These are phyloP conservation scores for Globisporangium irregulare DNA, from an alignment of 352 stramenopile species.

Conservation along the genomic window DNA sequence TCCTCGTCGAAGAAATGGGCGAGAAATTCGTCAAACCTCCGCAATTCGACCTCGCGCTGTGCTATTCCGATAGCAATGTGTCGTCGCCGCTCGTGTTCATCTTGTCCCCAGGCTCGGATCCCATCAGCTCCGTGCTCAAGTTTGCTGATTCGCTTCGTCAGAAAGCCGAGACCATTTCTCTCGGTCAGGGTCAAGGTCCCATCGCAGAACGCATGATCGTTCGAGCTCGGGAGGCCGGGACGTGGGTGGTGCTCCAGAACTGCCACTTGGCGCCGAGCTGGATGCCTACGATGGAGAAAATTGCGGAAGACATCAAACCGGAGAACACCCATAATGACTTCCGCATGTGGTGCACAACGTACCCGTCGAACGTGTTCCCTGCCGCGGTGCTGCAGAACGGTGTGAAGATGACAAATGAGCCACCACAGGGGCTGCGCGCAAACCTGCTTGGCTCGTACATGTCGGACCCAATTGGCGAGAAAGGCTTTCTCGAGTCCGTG, in stretches of 20 bases:
- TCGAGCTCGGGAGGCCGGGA: slow-evolving; percentile 72
- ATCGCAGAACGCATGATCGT: slow-evolving; percentile 90
- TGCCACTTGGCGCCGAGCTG: slow-evolving; percentile 89
- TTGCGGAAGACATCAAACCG: slow-evolving; percentile 80
- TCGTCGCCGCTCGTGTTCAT: slow-evolving; percentile 92
- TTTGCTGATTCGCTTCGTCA: slow-evolving; percentile 75
- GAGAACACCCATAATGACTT: slow-evolving; percentile 88
- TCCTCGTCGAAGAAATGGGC: slow-evolving; percentile 88
- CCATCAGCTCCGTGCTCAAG: slow-evolving; percentile 90
- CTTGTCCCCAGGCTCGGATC: slow-evolving; percentile 88
- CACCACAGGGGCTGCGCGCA: slow-evolving; percentile 88
- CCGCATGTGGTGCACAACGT: slow-evolving; percentile 94
- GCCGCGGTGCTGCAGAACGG: slow-evolving; percentile 93
- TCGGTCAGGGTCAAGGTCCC: slow-evolving; percentile 90
- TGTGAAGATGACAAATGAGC: slow-evolving; percentile 97
- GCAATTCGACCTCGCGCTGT: slow-evolving; percentile 86
- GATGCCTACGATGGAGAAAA: slow-evolving; percentile 94
- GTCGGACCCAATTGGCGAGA: slow-evolving; percentile 88
- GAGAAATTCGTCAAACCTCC: slow-evolving; percentile 91
- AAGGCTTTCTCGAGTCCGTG: slow-evolving; percentile 86
- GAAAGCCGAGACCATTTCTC: slow-evolving; percentile 88
- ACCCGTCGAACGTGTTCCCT: slow-evolving; percentile 92
- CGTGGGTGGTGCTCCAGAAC: slow-evolving; percentile 92
- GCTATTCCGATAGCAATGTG: slow-evolving; percentile 84
- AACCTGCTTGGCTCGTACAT: slow-evolving; percentile 92